A percentile compares a stretch with the other conserved stretches of the same genome.
Evolutionary conservation across 805 yeast species (phyloP).

Genomic region (Suhomyces faveliae): DNA sequence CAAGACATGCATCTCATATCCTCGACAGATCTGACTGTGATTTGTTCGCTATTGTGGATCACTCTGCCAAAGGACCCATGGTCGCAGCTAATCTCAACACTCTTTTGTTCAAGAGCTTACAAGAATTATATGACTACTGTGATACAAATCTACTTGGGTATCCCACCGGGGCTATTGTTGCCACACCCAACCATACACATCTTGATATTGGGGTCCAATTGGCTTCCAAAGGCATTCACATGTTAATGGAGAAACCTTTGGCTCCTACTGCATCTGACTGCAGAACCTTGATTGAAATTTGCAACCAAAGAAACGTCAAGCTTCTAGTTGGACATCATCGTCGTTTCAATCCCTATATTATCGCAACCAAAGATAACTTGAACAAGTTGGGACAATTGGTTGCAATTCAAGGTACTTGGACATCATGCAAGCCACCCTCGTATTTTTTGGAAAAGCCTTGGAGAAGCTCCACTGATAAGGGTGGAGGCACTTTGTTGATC

Average conservation of each 20-base stretch:
- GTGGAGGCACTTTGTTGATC: slow-evolving; percentile 39
- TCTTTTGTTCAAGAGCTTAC: slow-evolving; percentile 22
- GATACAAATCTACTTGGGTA: slow-evolving; percentile 15
- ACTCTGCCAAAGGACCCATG: slow-evolving; percentile 28
- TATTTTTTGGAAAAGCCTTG: slow-evolving; percentile 34
- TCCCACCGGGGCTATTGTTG: slow-evolving; percentile 40
- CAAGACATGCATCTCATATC: slow-evolving; percentile 40
- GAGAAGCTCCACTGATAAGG: slow-evolving; percentile 27
- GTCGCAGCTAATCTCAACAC: slow-evolving; percentile 29
- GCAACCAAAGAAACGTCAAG: slow-evolving; percentile 22
- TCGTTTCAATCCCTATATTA: slow-evolving; percentile 40
- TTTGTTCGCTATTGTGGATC: slow-evolving; percentile 37
- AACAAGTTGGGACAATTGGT: slow-evolving; percentile 29
- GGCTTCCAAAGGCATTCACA: slow-evolving; percentile 32
- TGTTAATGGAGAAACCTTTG: slow-evolving; percentile 39
- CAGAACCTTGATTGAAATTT: slow-evolving; percentile 25
- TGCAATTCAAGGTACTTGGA: slow-evolving; percentile 42
- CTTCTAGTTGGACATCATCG: slow-evolving; percentile 42
- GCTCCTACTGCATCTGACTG: slow-evolving; percentile 31
- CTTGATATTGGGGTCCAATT: slow-evolving; percentile 28
- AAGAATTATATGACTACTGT: slow-evolving; percentile 26
- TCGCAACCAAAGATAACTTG: slow-evolving; percentile 30
- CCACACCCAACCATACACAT: slow-evolving; percentile 43
- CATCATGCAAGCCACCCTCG: slow-evolving; percentile 33
- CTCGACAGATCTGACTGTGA: slow-evolving; percentile 21